phyloP scores from a whole-genome alignment of 2,329 filamentous ascomycete species.

The Sclerotinia nivalis region DNA sequence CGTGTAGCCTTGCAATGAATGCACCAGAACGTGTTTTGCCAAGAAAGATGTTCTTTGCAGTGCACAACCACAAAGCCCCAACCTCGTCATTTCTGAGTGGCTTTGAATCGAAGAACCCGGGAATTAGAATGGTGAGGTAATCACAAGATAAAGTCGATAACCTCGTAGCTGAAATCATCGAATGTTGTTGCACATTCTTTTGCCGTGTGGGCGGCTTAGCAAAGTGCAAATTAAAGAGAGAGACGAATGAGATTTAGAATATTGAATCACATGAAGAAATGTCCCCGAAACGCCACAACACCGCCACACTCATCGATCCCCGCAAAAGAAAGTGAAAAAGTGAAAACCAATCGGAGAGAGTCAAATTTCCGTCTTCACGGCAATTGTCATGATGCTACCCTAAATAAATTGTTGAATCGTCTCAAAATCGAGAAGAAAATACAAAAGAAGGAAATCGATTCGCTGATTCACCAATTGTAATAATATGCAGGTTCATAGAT shows the following conservation, averaged over 20 bases:
- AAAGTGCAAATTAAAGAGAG: neutral
- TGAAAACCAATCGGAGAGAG: neutral
- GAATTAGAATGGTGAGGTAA: neutral
- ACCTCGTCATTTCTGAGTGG: conserved; percentile 7
- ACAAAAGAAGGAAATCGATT: neutral
- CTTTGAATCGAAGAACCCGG: neutral
- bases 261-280: neutral
- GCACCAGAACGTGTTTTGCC: neutral
- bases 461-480: neutral
- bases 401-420: neutral
- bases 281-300: neutral
- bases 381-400: neutral
- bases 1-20: neutral
- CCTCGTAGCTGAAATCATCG: neutral
- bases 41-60: conserved; percentile 6
- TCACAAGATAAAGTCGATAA: conserved; percentile 5
- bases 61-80: neutral
- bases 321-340: neutral
- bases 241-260: neutral
- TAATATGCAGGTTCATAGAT: neutral
- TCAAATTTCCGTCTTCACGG: neutral
- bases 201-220: conserved; percentile 13
- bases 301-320: neutral
- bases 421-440: neutral
- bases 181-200: neutral